Percentiles rank a stretch among this genome's conserved stretches.
phyloP scores from a whole-genome alignment of 2,329 filamentous ascomycete genomes.

The Cercospora sojina region DNA sequence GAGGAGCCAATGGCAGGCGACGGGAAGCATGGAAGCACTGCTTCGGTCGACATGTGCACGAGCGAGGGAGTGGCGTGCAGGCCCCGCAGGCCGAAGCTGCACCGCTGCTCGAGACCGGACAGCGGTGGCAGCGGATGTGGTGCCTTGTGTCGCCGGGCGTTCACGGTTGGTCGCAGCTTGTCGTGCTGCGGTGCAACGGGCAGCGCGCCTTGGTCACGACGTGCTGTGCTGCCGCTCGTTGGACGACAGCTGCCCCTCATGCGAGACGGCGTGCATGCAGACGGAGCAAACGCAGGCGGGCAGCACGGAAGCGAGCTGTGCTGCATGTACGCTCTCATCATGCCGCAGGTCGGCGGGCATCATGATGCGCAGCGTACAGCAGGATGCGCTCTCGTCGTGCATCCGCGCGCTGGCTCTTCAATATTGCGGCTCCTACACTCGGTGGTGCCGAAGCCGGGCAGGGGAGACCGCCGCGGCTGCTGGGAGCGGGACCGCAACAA shows the following conservation, averaged over 20 bases:
- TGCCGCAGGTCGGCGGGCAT: background rate
- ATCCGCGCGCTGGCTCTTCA: background rate
- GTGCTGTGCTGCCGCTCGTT: background rate
- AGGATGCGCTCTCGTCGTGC: background rate
- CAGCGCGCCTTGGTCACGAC: slow-evolving; percentile 1
- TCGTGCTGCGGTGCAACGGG: slow-evolving; percentile 14
- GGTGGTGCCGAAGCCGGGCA: background rate
- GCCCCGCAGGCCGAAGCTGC: slow-evolving; percentile 3
- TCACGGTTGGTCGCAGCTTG: slow-evolving; percentile 18
- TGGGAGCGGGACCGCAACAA: background rate
- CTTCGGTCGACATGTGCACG: slow-evolving; percentile 10
- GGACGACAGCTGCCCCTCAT: slow-evolving; percentile 5
- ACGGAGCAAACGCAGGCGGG: slow-evolving; percentile 5
- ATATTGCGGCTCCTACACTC: background rate
- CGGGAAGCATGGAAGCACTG: background rate
- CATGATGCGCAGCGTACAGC: background rate
- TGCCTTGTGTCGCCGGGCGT: slow-evolving; percentile 14
- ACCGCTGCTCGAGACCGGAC: background rate
- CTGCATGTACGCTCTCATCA: background rate
- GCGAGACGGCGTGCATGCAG: slow-evolving; percentile 1
- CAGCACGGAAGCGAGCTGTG: background rate
- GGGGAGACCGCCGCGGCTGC: background rate
- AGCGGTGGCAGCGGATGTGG: slow-evolving; percentile 10
- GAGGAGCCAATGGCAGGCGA: background rate
- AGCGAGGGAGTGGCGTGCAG: slow-evolving; percentile 7